Conservation (phyloP, 2,329 filamentous ascomycete species). For the Fusarium citri region DNA sequence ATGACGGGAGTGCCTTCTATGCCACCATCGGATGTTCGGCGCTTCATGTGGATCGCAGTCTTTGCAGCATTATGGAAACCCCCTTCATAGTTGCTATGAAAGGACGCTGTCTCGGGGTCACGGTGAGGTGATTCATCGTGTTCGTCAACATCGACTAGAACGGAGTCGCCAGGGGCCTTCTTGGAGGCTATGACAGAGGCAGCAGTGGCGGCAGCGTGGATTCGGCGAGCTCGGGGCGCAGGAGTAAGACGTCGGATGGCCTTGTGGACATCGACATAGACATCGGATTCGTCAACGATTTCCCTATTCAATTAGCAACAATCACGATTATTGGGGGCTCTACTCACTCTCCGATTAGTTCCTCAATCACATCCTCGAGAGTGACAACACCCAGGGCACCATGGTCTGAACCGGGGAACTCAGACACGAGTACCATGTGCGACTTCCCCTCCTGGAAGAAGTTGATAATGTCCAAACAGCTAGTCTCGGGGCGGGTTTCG, state of each 20-base stretch:
- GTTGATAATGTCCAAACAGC: slow-evolving; percentile 98
- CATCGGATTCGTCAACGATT: slow-evolving; percentile 98
- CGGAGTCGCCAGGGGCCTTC: slow-evolving; percentile 46
- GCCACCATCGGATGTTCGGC: slow-evolving; percentile 68
- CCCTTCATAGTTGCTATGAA: slow-evolving; percentile 54
- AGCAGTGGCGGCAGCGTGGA: slow-evolving; percentile 52
- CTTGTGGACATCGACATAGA: slow-evolving; percentile 98
- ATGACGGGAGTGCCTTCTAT: slow-evolving; percentile 61
- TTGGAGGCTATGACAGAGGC: slow-evolving; percentile 48
- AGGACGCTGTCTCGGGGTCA: slow-evolving; percentile 50
- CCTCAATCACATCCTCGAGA: slow-evolving; percentile 97
- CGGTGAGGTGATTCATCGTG: slow-evolving; percentile 51
- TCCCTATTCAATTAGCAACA: slow-evolving; percentile 67
- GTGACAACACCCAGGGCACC: slow-evolving; percentile 95
- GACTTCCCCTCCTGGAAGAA: slow-evolving; percentile 99
- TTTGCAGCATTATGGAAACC: slow-evolving; percentile 60
- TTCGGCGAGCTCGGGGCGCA: slow-evolving; percentile 78
- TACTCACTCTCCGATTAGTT: slow-evolving; percentile 94
- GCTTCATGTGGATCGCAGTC: slow-evolving; percentile 69
- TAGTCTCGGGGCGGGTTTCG: slow-evolving; percentile 94
- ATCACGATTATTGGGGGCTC: neutral
- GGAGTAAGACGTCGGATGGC: slow-evolving; percentile 90
- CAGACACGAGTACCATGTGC: slow-evolving; percentile 97
- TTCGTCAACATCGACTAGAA: slow-evolving; percentile 55
- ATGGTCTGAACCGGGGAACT: slow-evolving; percentile 87